Evolutionary conservation across 2,329 filamentous ascomycete genomes (phyloP), one percentile per base, ranked within the genome.

Genomic region (Penicillium hordei): DNA sequence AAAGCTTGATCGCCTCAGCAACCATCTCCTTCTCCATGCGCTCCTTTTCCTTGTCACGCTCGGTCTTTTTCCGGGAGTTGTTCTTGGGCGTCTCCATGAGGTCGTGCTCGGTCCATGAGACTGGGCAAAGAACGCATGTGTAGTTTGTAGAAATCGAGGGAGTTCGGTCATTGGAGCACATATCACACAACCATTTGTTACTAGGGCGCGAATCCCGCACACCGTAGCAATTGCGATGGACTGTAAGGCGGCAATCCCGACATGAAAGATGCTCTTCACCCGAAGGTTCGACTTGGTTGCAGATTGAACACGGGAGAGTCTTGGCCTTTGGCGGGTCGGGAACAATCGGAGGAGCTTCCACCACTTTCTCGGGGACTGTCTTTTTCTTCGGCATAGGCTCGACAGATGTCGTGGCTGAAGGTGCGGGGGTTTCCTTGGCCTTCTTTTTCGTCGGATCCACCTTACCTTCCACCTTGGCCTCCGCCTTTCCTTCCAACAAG

Each of bases 181-280:
- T 96, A 75, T 97, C 94, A 74, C 94, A 99, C 40, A 89, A 85
- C 94, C 94, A 99, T 75, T 96, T 96, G 44, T 82, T 84, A 33
- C 86, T 83, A 53, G 82, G 83, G 42, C 90, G 85, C 56, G 76
- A 76, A 49, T 88, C 86, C 45, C 88, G 86, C 33, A 97, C 82
- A n/a, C 94, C 94, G 71, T 97, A 99, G 76, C 94, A 99, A 60
- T 86, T 86, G 53, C 90, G 89, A 75, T 99, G 94, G 25, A 97
- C 93, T 4, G 92, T 92, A 74, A 99, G 78, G 52, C 91, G 89
- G 74, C 94, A 99, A 69, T 96, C 91, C 48, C 86, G 85, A 74
- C 94, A 99, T 40, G 88, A 86, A 17, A 95, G 73, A 66, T 91
- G 85, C 63, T 90, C 83, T 52, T 92, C 88, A 13, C 86, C 88